Percentiles rank a stretch among this genome's conserved stretches.
phyloP scores from a whole-genome alignment of 495 filamentous ascomycete genomes.

The Haplographium delicatum region DNA sequence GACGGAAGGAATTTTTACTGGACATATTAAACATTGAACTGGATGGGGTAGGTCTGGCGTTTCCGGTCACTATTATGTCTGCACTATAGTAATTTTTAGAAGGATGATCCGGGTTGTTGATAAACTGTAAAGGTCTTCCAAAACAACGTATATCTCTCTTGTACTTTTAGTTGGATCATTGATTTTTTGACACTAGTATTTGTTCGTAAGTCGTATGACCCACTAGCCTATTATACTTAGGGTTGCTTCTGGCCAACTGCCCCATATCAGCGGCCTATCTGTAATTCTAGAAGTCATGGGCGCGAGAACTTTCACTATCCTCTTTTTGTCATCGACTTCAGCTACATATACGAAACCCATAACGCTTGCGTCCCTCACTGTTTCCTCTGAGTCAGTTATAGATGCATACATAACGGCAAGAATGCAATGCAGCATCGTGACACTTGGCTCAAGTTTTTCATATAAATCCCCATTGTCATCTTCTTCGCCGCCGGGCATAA shows the following conservation, averaged over 20 bases:
- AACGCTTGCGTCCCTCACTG: constrained; percentile 76
- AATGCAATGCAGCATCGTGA: constrained; percentile 59
- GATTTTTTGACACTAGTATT: too few species aligned
- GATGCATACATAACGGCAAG: constrained; percentile 76
- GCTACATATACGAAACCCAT: constrained; percentile 91
- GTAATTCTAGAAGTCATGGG: constrained; percentile 70
- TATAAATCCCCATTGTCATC: constrained; percentile 39
- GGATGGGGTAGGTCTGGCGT: too few species aligned
- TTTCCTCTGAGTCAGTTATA: constrained; percentile 57
- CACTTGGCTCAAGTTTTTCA: constrained; percentile 52
- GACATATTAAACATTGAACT: too few species aligned
- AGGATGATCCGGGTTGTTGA: too few species aligned
- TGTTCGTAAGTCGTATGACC: too few species aligned
- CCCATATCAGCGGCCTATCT: constrained; percentile 66
- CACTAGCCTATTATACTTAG: constrained; percentile 25
- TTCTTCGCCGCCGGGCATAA: constrained; percentile 30
- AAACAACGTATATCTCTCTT: not conserved
- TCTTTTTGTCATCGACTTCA: constrained; percentile 81
- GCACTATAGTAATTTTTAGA: too few species aligned
- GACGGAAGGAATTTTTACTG: too few species aligned
- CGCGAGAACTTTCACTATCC: constrained; percentile 72
- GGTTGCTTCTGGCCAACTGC: constrained; percentile 45
- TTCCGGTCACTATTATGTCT: too few species aligned
- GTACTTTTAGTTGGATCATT: not conserved
- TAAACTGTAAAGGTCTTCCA: too few species aligned